These are phyloP conservation scores for Leccinum sublutescens DNA, from an alignment of 768 basidiomycete genomes.

Conservation along the genomic window DNA sequence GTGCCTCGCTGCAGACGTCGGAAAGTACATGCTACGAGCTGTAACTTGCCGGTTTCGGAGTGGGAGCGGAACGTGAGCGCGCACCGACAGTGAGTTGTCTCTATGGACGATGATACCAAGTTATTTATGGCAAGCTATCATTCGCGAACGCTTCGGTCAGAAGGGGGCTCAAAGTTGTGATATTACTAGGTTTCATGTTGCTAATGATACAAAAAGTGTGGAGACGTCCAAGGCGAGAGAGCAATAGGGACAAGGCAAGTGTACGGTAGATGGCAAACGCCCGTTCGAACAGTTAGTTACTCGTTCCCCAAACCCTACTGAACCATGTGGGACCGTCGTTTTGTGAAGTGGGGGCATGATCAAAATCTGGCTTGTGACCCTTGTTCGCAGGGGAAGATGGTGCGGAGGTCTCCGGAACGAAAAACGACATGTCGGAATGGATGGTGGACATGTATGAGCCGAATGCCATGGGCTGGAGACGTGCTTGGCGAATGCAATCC, in stretches of 20 bases:
- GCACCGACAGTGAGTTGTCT: not conserved
- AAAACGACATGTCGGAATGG: conserved; percentile 33
- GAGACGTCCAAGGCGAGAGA: conserved; percentile 10
- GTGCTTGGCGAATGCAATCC: conserved; percentile 74
- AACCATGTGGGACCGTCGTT: conserved; percentile 23
- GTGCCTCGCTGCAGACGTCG: conserved; percentile 73
- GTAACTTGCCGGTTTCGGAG: not conserved
- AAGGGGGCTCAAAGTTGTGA: conserved; percentile 11
- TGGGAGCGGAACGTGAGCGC: not conserved
- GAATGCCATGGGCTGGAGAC: conserved; percentile 50
- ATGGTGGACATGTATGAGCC: conserved; percentile 37
- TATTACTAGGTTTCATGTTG: conserved; percentile 20
- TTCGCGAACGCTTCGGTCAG: no score
- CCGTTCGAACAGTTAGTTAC: conserved; percentile 7
- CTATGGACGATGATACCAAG: not conserved
- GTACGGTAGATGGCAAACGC: conserved; percentile 14
- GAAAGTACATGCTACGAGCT: conserved; percentile 68
- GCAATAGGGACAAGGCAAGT: conserved; percentile 15
- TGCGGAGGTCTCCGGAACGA: conserved; percentile 20
- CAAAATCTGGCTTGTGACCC: conserved; percentile 19
- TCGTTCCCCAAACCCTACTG: conserved; percentile 25
- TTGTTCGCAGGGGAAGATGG: conserved; percentile 13
- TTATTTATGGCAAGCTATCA: not conserved
- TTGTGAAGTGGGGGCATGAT: conserved; percentile 9
- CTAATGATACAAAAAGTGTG: conserved; percentile 34